Evolutionary conservation across 2,329 filamentous ascomycete species (phyloP), one percentile per base, ranked within the genome.

Genomic region (Xylaria sp.): DNA sequence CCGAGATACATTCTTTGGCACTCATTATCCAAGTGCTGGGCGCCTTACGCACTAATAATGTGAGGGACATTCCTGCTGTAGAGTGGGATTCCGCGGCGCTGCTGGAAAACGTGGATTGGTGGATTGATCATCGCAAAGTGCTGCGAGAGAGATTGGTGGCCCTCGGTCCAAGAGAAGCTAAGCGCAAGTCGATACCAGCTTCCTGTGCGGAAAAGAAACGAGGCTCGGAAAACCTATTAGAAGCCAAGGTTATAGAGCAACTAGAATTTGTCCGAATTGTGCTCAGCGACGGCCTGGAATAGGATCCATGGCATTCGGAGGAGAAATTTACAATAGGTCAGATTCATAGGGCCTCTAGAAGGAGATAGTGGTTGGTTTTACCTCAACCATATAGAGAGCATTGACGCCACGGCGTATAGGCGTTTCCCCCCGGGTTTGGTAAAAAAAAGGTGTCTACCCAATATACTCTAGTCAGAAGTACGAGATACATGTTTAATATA

Each of bases 31-130:
- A 87, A 51, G 90, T 97, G 6, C 82, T 98, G 3, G 85, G 87
- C 5, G 87, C 86, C 7, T 87, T 93, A 74, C 85, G 87, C 20
- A 85, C 76, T 75, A 88, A 83, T 60, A 92, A 92, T 56, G 85
- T 86, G n/a, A 87, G 90, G 25, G 90, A 93, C 27, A 89, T 97
- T 1, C 87, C 90, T 15, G 83, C 87, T 9, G 84, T 97, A 6
- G 85, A 88, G 59, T 97, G 93, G 90, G 93, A 97, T 75, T 84
- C 87, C 13, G 84, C 85, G 0, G 84, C 84, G 1, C 86, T 96
- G 53, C 86, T 91, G 70, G 94, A 97, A 76, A 93, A 96, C 73
- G 87, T 96, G 5, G 93, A 97, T 71, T 92, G 92, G 71, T 93
- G 93, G 85, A 81, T 97, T 39, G 85, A 88, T 31, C 89, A 89